phyloP scores from a whole-genome alignment of 352 stramenopile genomes.

The Phytophthora pistaciae region DNA sequence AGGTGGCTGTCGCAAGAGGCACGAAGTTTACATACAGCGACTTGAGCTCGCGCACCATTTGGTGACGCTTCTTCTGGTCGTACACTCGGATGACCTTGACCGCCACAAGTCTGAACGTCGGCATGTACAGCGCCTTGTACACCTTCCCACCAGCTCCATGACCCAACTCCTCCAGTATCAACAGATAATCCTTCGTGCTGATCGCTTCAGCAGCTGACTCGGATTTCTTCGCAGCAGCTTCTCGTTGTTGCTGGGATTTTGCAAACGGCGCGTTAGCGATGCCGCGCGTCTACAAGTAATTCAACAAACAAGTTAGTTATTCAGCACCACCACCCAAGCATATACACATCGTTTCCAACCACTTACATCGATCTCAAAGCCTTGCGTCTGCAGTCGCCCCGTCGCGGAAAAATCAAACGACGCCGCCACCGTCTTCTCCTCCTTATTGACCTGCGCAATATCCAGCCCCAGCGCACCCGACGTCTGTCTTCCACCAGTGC shows the following conservation, averaged over 20 bases:
- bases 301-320: constrained; percentile 10
- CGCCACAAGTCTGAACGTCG: constrained; percentile 89
- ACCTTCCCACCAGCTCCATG: constrained; percentile 91
- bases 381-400: constrained; percentile 79
- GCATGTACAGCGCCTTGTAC: constrained; percentile 90
- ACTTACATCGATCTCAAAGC: constrained; percentile 87
- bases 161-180: constrained; percentile 77
- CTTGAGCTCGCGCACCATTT: constrained; percentile 91
- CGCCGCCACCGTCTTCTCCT: constrained; percentile 64
- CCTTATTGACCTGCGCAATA: constrained; percentile 68
- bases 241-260: constrained; percentile 17
- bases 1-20: constrained; percentile 55
- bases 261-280: constrained; percentile 78
- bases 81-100: constrained; percentile 92
- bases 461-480: constrained; percentile 68
- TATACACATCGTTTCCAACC: background rate
- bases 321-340: background rate
- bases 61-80: constrained; percentile 89
- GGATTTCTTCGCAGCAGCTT: constrained; percentile 19
- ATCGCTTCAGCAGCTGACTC: constrained; percentile 27
- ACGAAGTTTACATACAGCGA: constrained; percentile 87
- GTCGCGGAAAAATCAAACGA: constrained; percentile 87
- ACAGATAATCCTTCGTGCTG: constrained; percentile 71
- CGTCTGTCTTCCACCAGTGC: constrained; percentile 41
- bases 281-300: constrained; percentile 61